phyloP scores from a whole-genome alignment of 2,329 filamentous ascomycete species.

The Fusarium irregulare region DNA sequence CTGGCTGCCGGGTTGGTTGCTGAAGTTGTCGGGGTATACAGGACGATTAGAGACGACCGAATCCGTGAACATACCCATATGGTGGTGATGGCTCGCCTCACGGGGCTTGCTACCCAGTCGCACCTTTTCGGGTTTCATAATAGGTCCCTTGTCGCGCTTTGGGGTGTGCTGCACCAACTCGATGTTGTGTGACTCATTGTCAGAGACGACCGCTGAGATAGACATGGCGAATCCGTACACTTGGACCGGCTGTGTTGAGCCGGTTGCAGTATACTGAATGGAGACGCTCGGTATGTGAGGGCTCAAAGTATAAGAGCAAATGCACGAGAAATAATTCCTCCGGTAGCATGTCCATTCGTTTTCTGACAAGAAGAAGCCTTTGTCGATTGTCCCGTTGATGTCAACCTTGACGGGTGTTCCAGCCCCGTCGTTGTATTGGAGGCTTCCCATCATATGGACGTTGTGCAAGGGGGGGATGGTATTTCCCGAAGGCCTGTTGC shows the following conservation, averaged over 20 bases:
- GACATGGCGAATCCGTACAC: slow-evolving; percentile 84
- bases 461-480: slow-evolving; percentile 65
- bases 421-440: slow-evolving; percentile 67
- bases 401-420: slow-evolving; percentile 71
- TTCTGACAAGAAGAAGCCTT: slow-evolving; percentile 86
- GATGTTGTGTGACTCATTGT: slow-evolving; percentile 78
- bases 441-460: slow-evolving; percentile 66
- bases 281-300: slow-evolving; percentile 63
- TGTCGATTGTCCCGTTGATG: slow-evolving; percentile 84
- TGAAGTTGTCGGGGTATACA: slow-evolving; percentile 58
- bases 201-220: slow-evolving; percentile 85
- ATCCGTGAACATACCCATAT: slow-evolving; percentile 59
- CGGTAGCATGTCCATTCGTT: slow-evolving; percentile 92
- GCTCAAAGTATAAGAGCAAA: slow-evolving; percentile 78
- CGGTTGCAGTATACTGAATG: slow-evolving; percentile 63
- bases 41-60: slow-evolving; percentile 44
- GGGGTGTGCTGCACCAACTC: slow-evolving; percentile 92
- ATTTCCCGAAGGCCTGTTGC: slow-evolving; percentile 44
- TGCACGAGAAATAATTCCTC: slow-evolving; percentile 89
- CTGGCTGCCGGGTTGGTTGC: slow-evolving; percentile 47
- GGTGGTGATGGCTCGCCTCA: slow-evolving; percentile 60
- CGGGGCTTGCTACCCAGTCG: slow-evolving; percentile 75
- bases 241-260: slow-evolving; percentile 67
- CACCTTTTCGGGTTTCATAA: slow-evolving; percentile 76
- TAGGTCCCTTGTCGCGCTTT: slow-evolving; percentile 89